These are phyloP conservation scores for Heteromeles arbutifolia DNA, from an alignment of 306 rosid species.

Conservation along the genomic window DNA sequence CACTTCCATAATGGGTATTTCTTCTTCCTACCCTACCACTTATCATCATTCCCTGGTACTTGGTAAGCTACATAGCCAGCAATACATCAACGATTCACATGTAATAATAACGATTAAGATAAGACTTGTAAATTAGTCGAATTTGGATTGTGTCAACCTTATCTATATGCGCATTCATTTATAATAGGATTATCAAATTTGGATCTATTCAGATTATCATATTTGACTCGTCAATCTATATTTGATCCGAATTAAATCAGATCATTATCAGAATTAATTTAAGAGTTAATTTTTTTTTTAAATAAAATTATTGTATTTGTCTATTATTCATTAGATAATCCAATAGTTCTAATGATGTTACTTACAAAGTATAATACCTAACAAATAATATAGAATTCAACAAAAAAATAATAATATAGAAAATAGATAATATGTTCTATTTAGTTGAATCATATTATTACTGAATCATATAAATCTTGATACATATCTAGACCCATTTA, in stretches of 20 bases:
- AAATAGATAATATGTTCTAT: too few relatives aligned
- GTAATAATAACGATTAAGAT: neutral
- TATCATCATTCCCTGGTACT: neutral
- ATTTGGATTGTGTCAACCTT: neutral
- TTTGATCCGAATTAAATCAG: too few relatives aligned
- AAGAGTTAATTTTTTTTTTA: too few relatives aligned
- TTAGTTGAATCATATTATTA: neutral
- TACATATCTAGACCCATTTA: neutral
- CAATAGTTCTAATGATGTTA: too few relatives aligned
- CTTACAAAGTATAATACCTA: too few relatives aligned
- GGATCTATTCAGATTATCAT: neutral
- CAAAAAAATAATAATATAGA: too few relatives aligned
- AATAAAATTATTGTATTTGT: too few relatives aligned
- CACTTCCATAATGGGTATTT: slow-evolving; percentile 31
- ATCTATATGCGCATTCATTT: neutral
- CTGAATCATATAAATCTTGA: neutral
- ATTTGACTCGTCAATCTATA: neutral
- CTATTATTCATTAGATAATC: neutral
- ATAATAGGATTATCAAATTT: neutral
- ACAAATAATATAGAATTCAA: too few relatives aligned
- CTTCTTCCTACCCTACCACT: slow-evolving; percentile 27
- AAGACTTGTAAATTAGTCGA: neutral
- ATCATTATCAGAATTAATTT: too few relatives aligned
- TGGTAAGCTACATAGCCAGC: neutral
- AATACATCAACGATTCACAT: neutral